Conservation (phyloP, 2,329 filamentous ascomycete genomes). For the Sphaerulina vaccinii region DNA sequence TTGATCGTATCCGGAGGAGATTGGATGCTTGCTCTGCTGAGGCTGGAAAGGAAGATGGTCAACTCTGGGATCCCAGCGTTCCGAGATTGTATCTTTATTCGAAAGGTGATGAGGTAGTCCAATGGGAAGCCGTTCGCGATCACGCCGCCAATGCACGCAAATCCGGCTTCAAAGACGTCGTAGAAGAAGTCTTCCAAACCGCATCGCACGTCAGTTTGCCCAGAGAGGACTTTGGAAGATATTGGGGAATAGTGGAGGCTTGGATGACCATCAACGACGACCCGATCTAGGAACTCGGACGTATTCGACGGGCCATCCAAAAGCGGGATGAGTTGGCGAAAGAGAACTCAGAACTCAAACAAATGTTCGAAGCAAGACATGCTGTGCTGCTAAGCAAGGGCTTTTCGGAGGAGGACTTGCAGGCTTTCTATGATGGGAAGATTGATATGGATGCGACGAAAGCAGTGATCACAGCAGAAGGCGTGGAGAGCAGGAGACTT, state of each 20-base stretch:
- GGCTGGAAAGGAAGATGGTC: neutral
- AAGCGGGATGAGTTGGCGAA: no score
- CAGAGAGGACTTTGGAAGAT: conserved; percentile 55
- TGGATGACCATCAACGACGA: no score
- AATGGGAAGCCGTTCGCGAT: conserved; percentile 55
- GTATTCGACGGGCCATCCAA: no score
- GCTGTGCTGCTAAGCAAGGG: no score
- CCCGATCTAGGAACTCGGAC: no score
- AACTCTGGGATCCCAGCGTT: neutral
- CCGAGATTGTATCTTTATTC: conserved; percentile 60
- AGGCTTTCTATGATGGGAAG: no score
- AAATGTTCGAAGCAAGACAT: no score
- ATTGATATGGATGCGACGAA: no score
- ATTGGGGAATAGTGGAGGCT: conserved; percentile 34
- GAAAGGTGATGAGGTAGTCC: conserved; percentile 57
- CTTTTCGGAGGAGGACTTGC: no score
- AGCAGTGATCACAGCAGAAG: no score
- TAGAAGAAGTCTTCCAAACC: conserved; percentile 55
- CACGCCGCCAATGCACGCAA: conserved; percentile 51
- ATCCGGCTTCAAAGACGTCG: conserved; percentile 51
- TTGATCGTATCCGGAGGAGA: conserved; percentile 4
- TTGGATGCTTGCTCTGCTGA: neutral
- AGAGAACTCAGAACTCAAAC: no score
- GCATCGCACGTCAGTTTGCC: conserved; percentile 64
- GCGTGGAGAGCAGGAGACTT: no score